Percentiles rank a stretch among this genome's conserved stretches.
These are phyloP conservation scores for Helenozyma rhizophorensis DNA, from an alignment of 805 yeast species.

Conservation along the genomic window DNA sequence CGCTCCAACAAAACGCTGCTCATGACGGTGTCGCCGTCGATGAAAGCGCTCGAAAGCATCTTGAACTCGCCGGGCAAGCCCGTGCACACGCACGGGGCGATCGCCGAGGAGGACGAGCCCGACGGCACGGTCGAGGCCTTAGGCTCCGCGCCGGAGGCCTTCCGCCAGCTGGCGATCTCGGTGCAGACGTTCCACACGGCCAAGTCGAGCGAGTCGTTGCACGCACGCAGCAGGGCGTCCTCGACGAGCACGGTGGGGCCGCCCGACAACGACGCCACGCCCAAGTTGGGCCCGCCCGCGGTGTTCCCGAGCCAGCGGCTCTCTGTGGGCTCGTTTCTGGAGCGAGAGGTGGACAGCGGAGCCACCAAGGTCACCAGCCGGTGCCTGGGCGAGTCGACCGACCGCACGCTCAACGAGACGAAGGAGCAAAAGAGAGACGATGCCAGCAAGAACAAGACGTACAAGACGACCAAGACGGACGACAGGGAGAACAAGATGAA, in stretches of 20 bases:
- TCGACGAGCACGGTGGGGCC: slow-evolving; percentile 16
- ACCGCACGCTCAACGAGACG: too few species aligned
- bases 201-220: slow-evolving; percentile 8
- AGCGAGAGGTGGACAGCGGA: slow-evolving; percentile 1
- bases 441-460: too few species aligned
- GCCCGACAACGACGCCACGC: slow-evolving; percentile 19
- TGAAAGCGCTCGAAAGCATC: slow-evolving; percentile 37
- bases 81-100: slow-evolving; percentile 4
- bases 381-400: too few species aligned
- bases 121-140: slow-evolving; percentile 3
- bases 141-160: slow-evolving; percentile 1
- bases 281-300: slow-evolving; percentile 21
- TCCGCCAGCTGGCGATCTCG: slow-evolving; percentile 11
- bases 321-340: slow-evolving; percentile 1
- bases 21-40: slow-evolving; percentile 38
- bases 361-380: background rate
- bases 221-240: background rate
- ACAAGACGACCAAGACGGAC: too few species aligned
- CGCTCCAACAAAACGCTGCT: slow-evolving; percentile 17
- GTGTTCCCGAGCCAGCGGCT: slow-evolving; percentile 10
- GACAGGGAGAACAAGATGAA: too few species aligned
- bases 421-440: too few species aligned
- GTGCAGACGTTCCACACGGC: slow-evolving; percentile 29
- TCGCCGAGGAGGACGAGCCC: slow-evolving; percentile 14
- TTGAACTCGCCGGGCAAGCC: slow-evolving; percentile 17